Evolutionary conservation across 192 early-diverging fungal genomes (phyloP).

Genomic region (Entophlyctis helioformis): DNA sequence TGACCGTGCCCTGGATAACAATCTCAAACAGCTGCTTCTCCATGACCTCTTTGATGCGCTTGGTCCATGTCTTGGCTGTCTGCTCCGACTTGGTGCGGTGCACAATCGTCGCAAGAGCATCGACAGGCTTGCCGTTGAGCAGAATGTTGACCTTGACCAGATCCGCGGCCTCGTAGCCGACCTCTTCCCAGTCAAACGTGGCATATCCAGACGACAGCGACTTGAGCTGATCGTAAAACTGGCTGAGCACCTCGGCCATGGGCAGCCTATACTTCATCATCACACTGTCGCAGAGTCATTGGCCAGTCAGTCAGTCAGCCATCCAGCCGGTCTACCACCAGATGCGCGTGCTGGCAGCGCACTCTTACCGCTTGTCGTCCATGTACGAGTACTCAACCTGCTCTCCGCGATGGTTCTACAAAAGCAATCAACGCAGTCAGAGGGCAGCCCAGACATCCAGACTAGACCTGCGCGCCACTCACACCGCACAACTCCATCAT

Average conservation of each 20-base stretch:
- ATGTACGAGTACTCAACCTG: constrained; percentile 80
- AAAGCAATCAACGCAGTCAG: constrained; percentile 2
- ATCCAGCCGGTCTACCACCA: too few relatives aligned
- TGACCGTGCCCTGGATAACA: constrained; percentile 77
- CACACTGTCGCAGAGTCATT: constrained; percentile 4
- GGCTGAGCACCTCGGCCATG: constrained; percentile 84
- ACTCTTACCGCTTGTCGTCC: constrained; percentile 52
- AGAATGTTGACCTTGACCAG: constrained; percentile 85
- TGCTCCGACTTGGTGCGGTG: constrained; percentile 58
- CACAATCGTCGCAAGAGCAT: constrained; percentile 81
- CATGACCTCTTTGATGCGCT: constrained; percentile 72
- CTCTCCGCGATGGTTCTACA: constrained; percentile 63
- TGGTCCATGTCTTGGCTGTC: constrained; percentile 73
- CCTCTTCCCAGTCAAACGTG: constrained; percentile 90
- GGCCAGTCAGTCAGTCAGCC: too few relatives aligned
- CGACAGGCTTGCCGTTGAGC: constrained; percentile 82
- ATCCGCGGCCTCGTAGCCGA: constrained; percentile 71
- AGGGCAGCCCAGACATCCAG: background rate
- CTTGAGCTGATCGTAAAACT: constrained; percentile 94
- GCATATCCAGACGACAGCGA: constrained; percentile 82
- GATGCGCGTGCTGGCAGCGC: background rate
- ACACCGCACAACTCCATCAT: constrained; percentile 49
- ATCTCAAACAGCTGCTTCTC: constrained; percentile 84
- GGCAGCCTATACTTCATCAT: constrained; percentile 81
- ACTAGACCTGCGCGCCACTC: background rate